Percentiles rank a stretch among this genome's conserved stretches.
These are phyloP conservation scores for Vanrija sp. DNA, from an alignment of 1,284 basidiomycete species.

Conservation along the genomic window DNA sequence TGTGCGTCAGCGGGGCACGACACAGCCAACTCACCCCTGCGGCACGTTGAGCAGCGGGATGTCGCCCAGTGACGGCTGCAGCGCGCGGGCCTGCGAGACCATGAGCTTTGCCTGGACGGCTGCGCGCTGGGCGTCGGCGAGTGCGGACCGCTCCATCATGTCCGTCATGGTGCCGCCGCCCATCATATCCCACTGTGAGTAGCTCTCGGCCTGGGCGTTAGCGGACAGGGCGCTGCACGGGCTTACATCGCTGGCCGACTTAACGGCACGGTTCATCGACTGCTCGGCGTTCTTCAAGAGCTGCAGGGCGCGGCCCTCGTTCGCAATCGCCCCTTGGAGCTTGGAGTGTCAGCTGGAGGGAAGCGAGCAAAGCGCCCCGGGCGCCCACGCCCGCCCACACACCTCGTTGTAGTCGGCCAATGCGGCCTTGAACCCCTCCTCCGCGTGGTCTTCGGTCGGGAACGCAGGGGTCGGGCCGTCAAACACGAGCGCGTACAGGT, in stretches of 20 bases:
- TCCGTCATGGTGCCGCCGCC: conserved; percentile 10
- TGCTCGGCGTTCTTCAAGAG: conserved; percentile 12
- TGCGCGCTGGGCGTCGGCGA: conserved; percentile 20
- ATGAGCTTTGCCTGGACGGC: conserved; percentile 20
- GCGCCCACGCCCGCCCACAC: too few species aligned
- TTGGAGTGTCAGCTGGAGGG: conserved; percentile 3
- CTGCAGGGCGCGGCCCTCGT: conserved; percentile 18
- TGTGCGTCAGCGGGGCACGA: not conserved
- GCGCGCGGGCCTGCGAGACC: conserved; percentile 19
- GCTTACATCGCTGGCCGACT: not conserved
- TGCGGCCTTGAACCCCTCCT: conserved; percentile 6
- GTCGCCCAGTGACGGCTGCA: conserved; percentile 17
- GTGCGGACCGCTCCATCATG: conserved; percentile 17
- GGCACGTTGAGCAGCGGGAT: conserved; percentile 14
- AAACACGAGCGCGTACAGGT: conserved; percentile 17
- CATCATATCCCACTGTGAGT: conserved; percentile 8
- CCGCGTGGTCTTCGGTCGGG: conserved; percentile 22
- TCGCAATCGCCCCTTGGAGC: conserved; percentile 15
- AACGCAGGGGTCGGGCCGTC: conserved; percentile 18
- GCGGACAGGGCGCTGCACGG: not conserved
- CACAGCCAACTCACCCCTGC: conserved; percentile 7
- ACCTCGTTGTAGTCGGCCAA: conserved; percentile 10
- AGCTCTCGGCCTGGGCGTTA: not conserved
- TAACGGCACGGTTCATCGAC: conserved; percentile 5
- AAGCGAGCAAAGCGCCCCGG: too few species aligned